These are phyloP conservation scores for Boletus sp. DNA, from an alignment of 768 basidiomycete genomes.

Conservation along the genomic window DNA sequence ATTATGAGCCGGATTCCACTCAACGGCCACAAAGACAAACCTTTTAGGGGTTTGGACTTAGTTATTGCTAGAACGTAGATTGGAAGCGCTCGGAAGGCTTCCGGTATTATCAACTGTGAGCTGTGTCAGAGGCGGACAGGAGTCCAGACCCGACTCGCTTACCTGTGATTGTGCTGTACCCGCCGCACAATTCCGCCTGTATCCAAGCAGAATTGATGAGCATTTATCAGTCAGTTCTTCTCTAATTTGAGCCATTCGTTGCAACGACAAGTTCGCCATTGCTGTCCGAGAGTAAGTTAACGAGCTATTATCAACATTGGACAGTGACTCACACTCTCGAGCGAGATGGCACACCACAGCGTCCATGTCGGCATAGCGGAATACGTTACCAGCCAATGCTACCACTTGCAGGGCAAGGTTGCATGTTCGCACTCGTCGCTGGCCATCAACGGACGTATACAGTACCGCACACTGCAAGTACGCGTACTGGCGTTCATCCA, in stretches of 20 bases:
- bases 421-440: constrained; percentile 78
- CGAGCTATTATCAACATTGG: not conserved
- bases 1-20: constrained; percentile 4
- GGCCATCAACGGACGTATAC: constrained; percentile 76
- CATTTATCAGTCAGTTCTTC: constrained; percentile 85
- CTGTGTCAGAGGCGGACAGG: constrained; percentile 6
- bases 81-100: constrained; percentile 85
- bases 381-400: constrained; percentile 86
- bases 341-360: constrained; percentile 69
- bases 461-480: constrained; percentile 85
- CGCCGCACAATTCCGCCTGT: constrained; percentile 85
- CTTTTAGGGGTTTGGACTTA: constrained; percentile 94
- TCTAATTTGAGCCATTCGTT: constrained; percentile 70
- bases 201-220: constrained; percentile 77
- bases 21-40: constrained; percentile 36
- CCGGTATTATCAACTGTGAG: constrained; percentile 85
- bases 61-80: constrained; percentile 76
- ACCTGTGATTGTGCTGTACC: constrained; percentile 80
- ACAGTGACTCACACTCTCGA: constrained; percentile 63
- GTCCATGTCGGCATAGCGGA: constrained; percentile 89
- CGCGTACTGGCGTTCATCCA: constrained; percentile 72
- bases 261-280: constrained; percentile 56
- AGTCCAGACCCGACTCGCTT: constrained; percentile 12
- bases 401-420: constrained; percentile 86
- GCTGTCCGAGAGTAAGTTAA: constrained; percentile 44